Evolutionary conservation across 371 early-diverging fungal species (phyloP).

Genomic region (Mortierella sp.): DNA sequence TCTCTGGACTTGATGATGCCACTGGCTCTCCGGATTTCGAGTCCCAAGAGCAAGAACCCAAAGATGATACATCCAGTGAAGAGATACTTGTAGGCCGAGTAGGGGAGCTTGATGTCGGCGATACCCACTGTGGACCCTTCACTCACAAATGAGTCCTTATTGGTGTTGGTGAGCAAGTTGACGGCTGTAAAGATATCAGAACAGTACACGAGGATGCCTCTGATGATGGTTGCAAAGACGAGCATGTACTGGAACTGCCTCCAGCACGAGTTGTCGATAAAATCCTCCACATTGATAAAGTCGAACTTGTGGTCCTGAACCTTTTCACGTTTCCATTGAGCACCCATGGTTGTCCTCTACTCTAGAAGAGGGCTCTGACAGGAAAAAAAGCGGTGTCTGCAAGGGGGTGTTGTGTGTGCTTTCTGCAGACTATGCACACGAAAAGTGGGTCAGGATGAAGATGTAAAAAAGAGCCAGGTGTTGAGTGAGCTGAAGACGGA

Average conservation of each 20-base stretch:
- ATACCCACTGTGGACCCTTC: slow-evolving; percentile 56
- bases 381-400: neutral
- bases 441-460: neutral
- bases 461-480: neutral
- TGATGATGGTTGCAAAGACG: slow-evolving; percentile 74
- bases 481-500: neutral
- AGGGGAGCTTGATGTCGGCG: slow-evolving; percentile 53
- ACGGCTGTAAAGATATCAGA: slow-evolving; percentile 79
- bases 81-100: slow-evolving; percentile 64
- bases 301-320: slow-evolving; percentile 90
- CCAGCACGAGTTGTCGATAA: slow-evolving; percentile 60
- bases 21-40: slow-evolving; percentile 78
- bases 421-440: too few species aligned
- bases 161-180: slow-evolving; percentile 57
- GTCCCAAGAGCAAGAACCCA: slow-evolving; percentile 73
- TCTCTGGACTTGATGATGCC: slow-evolving; percentile 74
- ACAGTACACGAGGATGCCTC: slow-evolving; percentile 78
- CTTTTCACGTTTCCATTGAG: slow-evolving; percentile 83
- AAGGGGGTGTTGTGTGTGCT: neutral
- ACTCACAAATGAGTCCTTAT: slow-evolving; percentile 23
- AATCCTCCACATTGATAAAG: slow-evolving; percentile 85
- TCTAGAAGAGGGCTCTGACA: neutral
- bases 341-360: slow-evolving; percentile 46
- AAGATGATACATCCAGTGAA: slow-evolving; percentile 75
- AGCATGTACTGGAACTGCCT: slow-evolving; percentile 64